Conservation (phyloP, 305 asterid genomes). For the Andrographis paniculata region DNA sequence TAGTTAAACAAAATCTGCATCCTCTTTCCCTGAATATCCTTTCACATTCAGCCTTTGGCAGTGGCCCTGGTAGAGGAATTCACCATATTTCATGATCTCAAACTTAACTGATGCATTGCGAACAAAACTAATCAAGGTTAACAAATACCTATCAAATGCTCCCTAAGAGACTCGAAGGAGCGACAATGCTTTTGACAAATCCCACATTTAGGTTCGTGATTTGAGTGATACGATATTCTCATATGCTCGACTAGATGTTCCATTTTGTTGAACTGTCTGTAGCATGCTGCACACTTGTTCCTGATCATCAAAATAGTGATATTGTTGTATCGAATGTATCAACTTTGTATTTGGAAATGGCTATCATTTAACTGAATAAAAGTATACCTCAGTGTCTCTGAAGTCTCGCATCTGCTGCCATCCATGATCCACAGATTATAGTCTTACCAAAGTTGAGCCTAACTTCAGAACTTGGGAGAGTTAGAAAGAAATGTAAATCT, state of each 20-base stretch:
- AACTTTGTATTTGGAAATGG: background rate
- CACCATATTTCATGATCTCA: conserved; percentile 11
- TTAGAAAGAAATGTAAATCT: conserved; percentile 24
- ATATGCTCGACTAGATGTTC: conserved; percentile 90
- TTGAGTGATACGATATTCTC: conserved; percentile 76
- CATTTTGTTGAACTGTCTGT: conserved; percentile 75
- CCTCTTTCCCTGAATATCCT: conserved; percentile 81
- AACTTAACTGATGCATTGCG: conserved; percentile 2
- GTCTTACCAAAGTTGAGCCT: conserved; percentile 11
- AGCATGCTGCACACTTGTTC: conserved; percentile 95
- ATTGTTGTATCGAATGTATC: conserved; percentile 7
- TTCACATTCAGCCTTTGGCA: conserved; percentile 92
- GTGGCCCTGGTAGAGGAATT: conserved; percentile 51
- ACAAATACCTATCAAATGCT: conserved; percentile 77
- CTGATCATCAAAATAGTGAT: conserved; percentile 28
- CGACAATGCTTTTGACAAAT: conserved; percentile 78
- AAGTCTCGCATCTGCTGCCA: conserved; percentile 40
- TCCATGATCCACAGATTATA: conserved; percentile 38
- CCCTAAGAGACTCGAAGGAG: conserved; percentile 82
- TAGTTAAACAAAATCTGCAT: conserved; percentile 61
- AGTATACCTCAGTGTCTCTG: conserved; percentile 44
- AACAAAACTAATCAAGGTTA: conserved; percentile 1
- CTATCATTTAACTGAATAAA: conserved; percentile 13
- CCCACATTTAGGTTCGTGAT: conserved; percentile 78
- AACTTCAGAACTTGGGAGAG: conserved; percentile 17